Base-by-base conservation (phyloP, 805 yeast species). In the Komagataella pseudopastoris region DNA sequence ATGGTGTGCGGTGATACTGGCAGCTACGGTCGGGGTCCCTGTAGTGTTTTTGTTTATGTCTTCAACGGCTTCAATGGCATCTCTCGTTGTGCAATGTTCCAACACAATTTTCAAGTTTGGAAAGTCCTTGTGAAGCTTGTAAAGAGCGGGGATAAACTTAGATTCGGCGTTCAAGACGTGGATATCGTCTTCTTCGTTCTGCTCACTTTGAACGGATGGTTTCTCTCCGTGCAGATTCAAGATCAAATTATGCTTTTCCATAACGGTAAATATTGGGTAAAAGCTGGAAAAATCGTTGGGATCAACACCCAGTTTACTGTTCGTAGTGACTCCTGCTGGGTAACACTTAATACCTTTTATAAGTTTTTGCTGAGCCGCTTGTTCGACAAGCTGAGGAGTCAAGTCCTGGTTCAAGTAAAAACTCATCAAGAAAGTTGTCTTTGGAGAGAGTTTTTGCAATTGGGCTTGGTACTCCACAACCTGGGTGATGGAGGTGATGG, bases 311-410 rank as follows among this genome's bases (percentile, higher is more conserved):
- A 83, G 86, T 49, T 77, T 67, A 7, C 96, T 88, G 70, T 93
- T 93, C 45, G 99, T 93, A n/a, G 99, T 93, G 36, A 93, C 99
- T 47, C 99, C 99, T 1, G 98, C 97, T 46, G 99, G 99, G 65
- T 93, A 93, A 64, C 96, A 89, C 66, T 93, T 93, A 58, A 93
- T 88, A 52, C 99, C 99, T 30, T 81, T 74, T 51, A 91, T 81
- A 44, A 80, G 81, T 1, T 82, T 82, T 16, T 68, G 60, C 51
- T 72, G 63, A 6, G 90, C 95, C 43, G 97, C 98, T 55, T 80
- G 77, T 51, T 78, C 80, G 52, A 93, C 83, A 45, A 88, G 71
- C 56, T 87, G 95, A 0, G 98, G 97, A 1, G 96, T 88, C 56
- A 93, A 71, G 0, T 80, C 85, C 51, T 76, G 80, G 50, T 85